phyloP scores from a whole-genome alignment of 2,329 filamentous ascomycete species.

The Fonsecaea multimorphosa region DNA sequence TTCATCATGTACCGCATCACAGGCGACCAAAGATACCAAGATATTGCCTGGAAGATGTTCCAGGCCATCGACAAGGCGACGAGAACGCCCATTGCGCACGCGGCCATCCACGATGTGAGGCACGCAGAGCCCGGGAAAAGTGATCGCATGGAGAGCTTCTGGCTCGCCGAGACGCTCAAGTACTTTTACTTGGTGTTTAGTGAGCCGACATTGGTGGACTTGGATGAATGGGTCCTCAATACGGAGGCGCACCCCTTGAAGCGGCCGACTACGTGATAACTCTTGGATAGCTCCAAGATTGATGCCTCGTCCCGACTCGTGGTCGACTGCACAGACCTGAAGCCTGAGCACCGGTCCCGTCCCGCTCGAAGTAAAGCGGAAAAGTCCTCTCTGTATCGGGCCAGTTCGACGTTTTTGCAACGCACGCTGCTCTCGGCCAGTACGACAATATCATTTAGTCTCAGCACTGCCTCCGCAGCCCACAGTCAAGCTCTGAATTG shows the following conservation, averaged over 20 bases:
- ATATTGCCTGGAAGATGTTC: conserved; percentile 59
- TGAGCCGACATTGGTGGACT: conserved; percentile 66
- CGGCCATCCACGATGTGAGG: conserved; percentile 51
- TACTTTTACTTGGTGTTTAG: conserved; percentile 87
- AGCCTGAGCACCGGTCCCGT: not conserved
- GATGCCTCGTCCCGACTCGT: not conserved
- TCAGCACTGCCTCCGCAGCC: not conserved
- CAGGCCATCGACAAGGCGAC: conserved; percentile 53
- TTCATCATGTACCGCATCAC: conserved; percentile 67
- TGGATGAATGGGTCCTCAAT: conserved; percentile 70
- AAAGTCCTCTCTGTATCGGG: not conserved
- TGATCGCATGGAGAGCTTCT: conserved; percentile 85
- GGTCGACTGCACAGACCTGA: not conserved
- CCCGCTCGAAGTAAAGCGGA: not conserved
- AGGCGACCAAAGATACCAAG: conserved; percentile 56
- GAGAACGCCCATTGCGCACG: conserved; percentile 52
- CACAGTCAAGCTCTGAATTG: not conserved
- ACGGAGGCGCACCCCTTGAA: conserved; percentile 39
- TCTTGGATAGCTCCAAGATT: not conserved
- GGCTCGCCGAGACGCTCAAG: conserved; percentile 88
- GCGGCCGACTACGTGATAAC: conserved; percentile 23
- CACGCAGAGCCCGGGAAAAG: conserved; percentile 46
- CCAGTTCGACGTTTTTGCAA: not conserved
- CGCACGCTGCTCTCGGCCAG: not conserved
- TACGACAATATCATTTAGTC: not conserved